Conservation (phyloP, 768 basidiomycete species). For the Rhodotorula diobovata region DNA sequence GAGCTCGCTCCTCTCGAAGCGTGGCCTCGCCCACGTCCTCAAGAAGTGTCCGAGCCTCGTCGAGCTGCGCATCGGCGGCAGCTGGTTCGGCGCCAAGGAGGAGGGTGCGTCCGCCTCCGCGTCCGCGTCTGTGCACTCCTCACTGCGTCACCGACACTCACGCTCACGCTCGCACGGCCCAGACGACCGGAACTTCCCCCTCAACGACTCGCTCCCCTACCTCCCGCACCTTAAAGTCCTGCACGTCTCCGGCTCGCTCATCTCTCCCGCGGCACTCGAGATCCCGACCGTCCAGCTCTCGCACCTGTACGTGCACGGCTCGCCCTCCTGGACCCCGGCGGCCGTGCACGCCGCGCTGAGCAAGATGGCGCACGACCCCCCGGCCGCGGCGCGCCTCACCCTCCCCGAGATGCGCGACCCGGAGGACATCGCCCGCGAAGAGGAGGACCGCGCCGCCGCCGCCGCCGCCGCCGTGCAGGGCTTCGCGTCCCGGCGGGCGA, state of each 20-base stretch:
- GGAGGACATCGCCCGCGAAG: background rate
- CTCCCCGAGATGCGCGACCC: slow-evolving; percentile 32
- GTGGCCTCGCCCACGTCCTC: slow-evolving; percentile 30
- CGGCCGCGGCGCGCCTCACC: slow-evolving; percentile 18
- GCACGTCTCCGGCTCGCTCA: slow-evolving; percentile 26
- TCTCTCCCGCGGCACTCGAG: slow-evolving; percentile 26
- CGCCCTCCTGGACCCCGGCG: slow-evolving; percentile 26
- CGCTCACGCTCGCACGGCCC: background rate
- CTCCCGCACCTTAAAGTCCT: slow-evolving; percentile 27
- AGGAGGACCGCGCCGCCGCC: background rate
- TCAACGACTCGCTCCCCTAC: slow-evolving; percentile 22
- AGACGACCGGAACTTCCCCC: slow-evolving; percentile 36
- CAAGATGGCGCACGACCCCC: slow-evolving; percentile 26
- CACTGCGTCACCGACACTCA: background rate
- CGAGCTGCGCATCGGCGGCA: slow-evolving; percentile 30
- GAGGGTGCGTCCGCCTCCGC: slow-evolving; percentile 13
- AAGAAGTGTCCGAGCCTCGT: slow-evolving; percentile 31
- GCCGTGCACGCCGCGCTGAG: slow-evolving; percentile 21
- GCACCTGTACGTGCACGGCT: slow-evolving; percentile 28
- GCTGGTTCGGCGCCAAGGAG: slow-evolving; percentile 38
- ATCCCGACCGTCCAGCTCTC: slow-evolving; percentile 13
- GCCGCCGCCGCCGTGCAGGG: background rate
- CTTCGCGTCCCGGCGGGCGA: background rate
- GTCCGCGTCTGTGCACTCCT: too few species aligned
- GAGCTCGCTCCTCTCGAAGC: slow-evolving; percentile 26